Percentiles rank a stretch among this genome's conserved stretches.
Evolutionary conservation across 2,329 filamentous ascomycete genomes (phyloP).

Genomic region (Tolypocladium cylindrosporum): DNA sequence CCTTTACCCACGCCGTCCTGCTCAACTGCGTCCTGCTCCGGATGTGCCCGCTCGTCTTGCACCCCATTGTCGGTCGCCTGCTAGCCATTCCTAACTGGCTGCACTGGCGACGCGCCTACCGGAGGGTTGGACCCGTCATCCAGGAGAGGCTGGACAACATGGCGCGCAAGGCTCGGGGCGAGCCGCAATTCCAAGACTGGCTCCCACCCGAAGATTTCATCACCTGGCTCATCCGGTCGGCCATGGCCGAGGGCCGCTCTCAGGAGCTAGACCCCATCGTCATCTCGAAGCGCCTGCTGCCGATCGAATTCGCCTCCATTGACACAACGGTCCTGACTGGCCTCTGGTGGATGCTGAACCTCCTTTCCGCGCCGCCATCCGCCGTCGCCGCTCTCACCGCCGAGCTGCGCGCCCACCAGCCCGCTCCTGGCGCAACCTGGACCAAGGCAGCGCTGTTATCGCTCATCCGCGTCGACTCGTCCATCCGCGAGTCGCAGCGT

Average conservation of each 20-base stretch:
- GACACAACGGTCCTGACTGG: slow-evolving; percentile 46
- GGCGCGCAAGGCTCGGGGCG: slow-evolving; percentile 21
- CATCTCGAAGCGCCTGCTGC: slow-evolving; percentile 41
- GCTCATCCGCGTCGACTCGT: slow-evolving; percentile 38
- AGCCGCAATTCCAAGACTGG: slow-evolving; percentile 16
- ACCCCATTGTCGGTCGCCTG: slow-evolving; percentile 37
- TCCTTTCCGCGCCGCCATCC: slow-evolving; percentile 26
- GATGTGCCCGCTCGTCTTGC: slow-evolving; percentile 35
- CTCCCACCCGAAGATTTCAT: slow-evolving; percentile 44
- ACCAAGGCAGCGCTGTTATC: slow-evolving; percentile 31
- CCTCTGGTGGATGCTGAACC: slow-evolving; percentile 34
- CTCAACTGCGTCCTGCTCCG: slow-evolving; percentile 32
- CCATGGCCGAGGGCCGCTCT: slow-evolving; percentile 29
- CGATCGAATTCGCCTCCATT: slow-evolving; percentile 48
- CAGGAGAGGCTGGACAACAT: slow-evolving; percentile 36
- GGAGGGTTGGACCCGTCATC: slow-evolving; percentile 34
- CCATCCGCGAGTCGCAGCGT: slow-evolving; percentile 43
- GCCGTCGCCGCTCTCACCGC: slow-evolving; percentile 27
- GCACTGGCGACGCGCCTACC: slow-evolving; percentile 32
- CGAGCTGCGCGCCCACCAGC: slow-evolving; percentile 23
- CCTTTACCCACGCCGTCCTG: slow-evolving; percentile 39
- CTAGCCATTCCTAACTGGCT: slow-evolving; percentile 33
- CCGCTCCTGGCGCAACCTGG: slow-evolving; percentile 26
- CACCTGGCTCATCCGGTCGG: slow-evolving; percentile 45
- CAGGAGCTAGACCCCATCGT: slow-evolving; percentile 36